Evolutionary conservation across 768 basidiomycete species (phyloP).

Genomic region (Boletus rubescentipes): DNA sequence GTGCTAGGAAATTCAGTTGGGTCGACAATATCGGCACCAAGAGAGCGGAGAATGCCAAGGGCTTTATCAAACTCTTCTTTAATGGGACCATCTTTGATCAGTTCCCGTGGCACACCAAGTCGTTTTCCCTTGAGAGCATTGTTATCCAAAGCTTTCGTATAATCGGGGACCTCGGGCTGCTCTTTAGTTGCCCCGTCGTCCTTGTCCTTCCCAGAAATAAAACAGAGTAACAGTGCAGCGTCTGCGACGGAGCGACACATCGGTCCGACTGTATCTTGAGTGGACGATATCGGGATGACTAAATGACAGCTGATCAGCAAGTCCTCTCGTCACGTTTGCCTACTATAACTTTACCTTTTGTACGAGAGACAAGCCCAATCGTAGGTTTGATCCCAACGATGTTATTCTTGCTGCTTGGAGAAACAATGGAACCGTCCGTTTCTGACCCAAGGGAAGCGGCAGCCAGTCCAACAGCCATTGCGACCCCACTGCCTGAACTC

Average conservation of each 20-base stretch:
- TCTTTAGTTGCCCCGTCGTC: slow-evolving; percentile 52
- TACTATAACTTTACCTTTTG: slow-evolving; percentile 28
- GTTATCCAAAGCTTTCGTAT: slow-evolving; percentile 48
- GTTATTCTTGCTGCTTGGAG: slow-evolving; percentile 42
- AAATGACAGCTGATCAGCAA: background rate
- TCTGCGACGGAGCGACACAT: slow-evolving; percentile 55
- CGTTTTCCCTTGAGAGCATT: slow-evolving; percentile 50
- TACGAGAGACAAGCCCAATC: slow-evolving; percentile 39
- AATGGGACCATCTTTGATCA: slow-evolving; percentile 26
- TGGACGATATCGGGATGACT: slow-evolving; percentile 57
- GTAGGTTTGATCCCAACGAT: slow-evolving; percentile 44
- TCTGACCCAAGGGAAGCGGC: slow-evolving; percentile 46
- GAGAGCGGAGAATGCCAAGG: slow-evolving; percentile 34
- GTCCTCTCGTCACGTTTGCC: background rate
- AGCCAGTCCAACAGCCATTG: slow-evolving; percentile 42
- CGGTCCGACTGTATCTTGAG: slow-evolving; percentile 62
- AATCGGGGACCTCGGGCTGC: slow-evolving; percentile 59
- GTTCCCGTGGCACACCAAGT: slow-evolving; percentile 51
- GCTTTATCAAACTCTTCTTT: slow-evolving; percentile 40
- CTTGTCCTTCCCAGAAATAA: slow-evolving; percentile 53
- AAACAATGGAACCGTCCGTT: slow-evolving; percentile 50
- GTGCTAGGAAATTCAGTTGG: slow-evolving; percentile 60
- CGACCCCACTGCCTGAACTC: slow-evolving; percentile 44
- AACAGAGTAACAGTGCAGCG: slow-evolving; percentile 50
- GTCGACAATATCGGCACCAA: slow-evolving; percentile 56